Percentiles rank a stretch among this genome's conserved stretches.
phyloP scores from a whole-genome alignment of 768 basidiomycete genomes.

The Panaeolus cyanescens region DNA sequence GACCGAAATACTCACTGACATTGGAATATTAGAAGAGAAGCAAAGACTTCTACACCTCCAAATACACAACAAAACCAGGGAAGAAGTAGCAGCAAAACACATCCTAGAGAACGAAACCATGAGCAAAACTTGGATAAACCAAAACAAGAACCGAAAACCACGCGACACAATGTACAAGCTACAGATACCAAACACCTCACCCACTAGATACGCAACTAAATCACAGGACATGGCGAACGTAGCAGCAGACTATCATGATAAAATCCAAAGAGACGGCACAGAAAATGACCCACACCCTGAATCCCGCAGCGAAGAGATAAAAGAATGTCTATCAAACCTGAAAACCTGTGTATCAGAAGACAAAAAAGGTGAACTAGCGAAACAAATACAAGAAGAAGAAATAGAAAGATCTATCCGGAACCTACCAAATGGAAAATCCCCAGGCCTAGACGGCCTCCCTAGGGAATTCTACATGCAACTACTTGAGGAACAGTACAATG shows the following conservation, averaged over 20 bases:
- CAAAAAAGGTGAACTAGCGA: neutral
- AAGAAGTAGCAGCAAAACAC: slow-evolving; percentile 3
- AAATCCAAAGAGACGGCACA: slow-evolving; percentile 22
- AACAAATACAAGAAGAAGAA: neutral
- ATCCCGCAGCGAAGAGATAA: neutral
- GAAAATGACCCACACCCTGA: neutral
- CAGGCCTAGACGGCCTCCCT: neutral
- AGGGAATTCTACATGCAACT: neutral
- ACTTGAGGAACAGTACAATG: neutral
- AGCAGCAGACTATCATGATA: slow-evolving; percentile 25
- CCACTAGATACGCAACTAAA: slow-evolving; percentile 14
- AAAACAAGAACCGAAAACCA: slow-evolving; percentile 6
- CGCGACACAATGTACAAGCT: neutral
- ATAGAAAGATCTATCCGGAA: neutral
- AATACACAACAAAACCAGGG: neutral
- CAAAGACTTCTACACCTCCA: neutral
- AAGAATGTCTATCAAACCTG: slow-evolving; percentile 4
- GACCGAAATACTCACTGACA: neutral
- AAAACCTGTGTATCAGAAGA: neutral
- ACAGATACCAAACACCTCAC: neutral
- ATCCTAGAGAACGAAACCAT: too few relatives aligned
- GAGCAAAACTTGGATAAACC: slow-evolving; percentile 1
- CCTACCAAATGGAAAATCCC: neutral
- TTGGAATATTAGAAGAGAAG: neutral
- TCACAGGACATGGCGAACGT: slow-evolving; percentile 34